A percentile compares a stretch with the other conserved stretches of the same genome.
Evolutionary conservation across 2,329 filamentous ascomycete genomes (phyloP).

Genomic region (Hymenotorrendiella dingleyae): DNA sequence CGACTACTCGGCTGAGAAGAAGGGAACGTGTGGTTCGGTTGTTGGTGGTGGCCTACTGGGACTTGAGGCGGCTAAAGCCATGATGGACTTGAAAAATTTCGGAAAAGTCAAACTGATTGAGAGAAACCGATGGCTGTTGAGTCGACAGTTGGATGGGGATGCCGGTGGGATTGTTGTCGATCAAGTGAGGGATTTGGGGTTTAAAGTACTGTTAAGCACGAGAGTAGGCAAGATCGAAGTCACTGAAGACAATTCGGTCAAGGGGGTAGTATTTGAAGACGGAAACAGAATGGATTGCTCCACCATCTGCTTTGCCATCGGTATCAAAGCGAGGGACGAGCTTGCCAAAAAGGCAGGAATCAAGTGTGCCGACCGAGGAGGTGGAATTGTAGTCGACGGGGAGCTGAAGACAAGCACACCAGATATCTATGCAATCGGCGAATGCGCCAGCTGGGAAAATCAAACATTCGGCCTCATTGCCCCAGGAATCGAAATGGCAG

Average conservation of each 20-base stretch:
- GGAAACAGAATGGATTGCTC: slow-evolving; percentile 71
- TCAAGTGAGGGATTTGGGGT: slow-evolving; percentile 69
- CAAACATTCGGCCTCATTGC: slow-evolving; percentile 87
- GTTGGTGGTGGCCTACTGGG: slow-evolving; percentile 82
- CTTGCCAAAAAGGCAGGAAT: slow-evolving; percentile 66
- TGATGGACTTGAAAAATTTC: slow-evolving; percentile 78
- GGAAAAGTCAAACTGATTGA: slow-evolving; percentile 73
- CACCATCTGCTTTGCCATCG: slow-evolving; percentile 85
- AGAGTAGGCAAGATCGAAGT: slow-evolving; percentile 67
- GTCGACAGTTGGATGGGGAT: slow-evolving; percentile 74
- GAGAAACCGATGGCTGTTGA: slow-evolving; percentile 75
- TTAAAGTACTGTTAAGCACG: slow-evolving; percentile 75
- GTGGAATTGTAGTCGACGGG: slow-evolving; percentile 58
- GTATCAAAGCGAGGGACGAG: slow-evolving; percentile 75
- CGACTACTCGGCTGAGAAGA: slow-evolving; percentile 59
- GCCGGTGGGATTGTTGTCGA: slow-evolving; percentile 77
- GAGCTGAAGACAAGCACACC: slow-evolving; percentile 63
- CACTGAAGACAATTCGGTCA: slow-evolving; percentile 60
- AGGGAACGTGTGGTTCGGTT: slow-evolving; percentile 65
- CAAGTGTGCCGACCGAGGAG: slow-evolving; percentile 63
- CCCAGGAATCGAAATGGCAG: slow-evolving; percentile 87
- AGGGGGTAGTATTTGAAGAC: slow-evolving; percentile 73
- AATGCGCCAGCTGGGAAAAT: slow-evolving; percentile 84
- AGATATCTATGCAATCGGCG: slow-evolving; percentile 80
- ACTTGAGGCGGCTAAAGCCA: slow-evolving; percentile 83